Base-by-base conservation (phyloP, 306 rosid genomes). In the Hippophae rhamnoides region DNA sequence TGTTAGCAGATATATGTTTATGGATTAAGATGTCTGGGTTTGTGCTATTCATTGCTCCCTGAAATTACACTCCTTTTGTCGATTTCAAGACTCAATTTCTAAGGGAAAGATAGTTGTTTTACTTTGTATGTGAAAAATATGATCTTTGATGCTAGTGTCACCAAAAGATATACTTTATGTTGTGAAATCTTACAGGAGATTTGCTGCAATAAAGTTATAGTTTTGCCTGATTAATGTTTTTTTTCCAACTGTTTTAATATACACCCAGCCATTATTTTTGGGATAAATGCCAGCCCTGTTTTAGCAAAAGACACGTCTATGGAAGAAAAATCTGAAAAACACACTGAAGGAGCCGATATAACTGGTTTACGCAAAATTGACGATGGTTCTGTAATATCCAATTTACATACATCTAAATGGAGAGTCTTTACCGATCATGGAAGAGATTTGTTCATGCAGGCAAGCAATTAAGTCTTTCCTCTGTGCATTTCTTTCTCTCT, bases 381-480 rank as follows among this genome's bases (percentile, higher is more conserved):
- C 73, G 98, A 85, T 62, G 96, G 84, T 55, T 83, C 87, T 67
- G 75, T 87, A n/a, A 73, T 77, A 65, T 90, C 95, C 67, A 90
- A 90, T 76, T 49, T 65, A 76, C 98, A 90, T 72, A 90, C 96
- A 60, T 80, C 95, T n/a, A 90, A 90, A 78, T 90, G 97, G 97
- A 85, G 97, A 77, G 65, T 90, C 41, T 90, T 87, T 71, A 90
- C 97, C 0, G 96, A 87, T 81, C 64, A 71, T 62, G 98, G 78
- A n/a, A 80, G 86, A 63, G 89, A 83, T 6, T 64, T 87, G n/a
- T 87, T 81, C 61, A 62, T 79, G 61, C 71, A 87, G 97, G 97
- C 74, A 77, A 70, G 77, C 66, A 60, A 49, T 54, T 26, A 7
- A 6, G 9, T 8, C 53, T 3, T 18, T 53, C 45, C 12, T 60